Conservation (phyloP, 78 protist species). For the Fonticula alba region DNA sequence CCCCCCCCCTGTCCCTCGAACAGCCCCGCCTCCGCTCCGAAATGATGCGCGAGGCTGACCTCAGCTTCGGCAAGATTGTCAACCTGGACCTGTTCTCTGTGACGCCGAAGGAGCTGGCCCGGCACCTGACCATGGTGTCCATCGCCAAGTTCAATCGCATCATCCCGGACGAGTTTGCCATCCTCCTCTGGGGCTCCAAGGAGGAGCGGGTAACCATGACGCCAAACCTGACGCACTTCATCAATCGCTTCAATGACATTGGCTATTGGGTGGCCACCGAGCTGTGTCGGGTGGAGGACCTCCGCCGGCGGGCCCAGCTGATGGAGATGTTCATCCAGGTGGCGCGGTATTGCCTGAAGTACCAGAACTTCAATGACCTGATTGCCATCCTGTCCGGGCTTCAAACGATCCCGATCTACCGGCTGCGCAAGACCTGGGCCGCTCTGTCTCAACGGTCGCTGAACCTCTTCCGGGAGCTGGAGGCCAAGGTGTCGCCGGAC, state of each 20-base stretch:
- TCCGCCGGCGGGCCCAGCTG: not conserved
- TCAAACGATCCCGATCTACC: not conserved
- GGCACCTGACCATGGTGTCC: not conserved
- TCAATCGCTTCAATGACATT: conserved; percentile 3
- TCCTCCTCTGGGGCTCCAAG: not conserved
- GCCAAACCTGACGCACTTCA: not conserved
- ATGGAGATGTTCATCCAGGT: not conserved
- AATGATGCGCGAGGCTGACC: no score
- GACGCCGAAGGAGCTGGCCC: not conserved
- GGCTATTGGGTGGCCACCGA: not conserved
- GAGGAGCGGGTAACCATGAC: not conserved
- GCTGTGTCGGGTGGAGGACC: not conserved
- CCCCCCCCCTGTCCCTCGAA: no score
- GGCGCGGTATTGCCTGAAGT: not conserved
- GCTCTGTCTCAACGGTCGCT: not conserved
- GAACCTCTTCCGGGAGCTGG: not conserved
- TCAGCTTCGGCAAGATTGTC: no score
- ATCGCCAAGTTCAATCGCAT: not conserved
- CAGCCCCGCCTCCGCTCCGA: no score
- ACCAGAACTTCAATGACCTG: no score
- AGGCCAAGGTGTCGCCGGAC: not conserved
- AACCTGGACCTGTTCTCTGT: no score
- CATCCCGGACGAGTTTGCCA: not conserved
- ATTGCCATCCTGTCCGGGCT: no score
- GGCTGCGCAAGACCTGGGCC: no score